Conservation (phyloP, 2,329 filamentous ascomycete species). For the Verticillium isaacii region DNA sequence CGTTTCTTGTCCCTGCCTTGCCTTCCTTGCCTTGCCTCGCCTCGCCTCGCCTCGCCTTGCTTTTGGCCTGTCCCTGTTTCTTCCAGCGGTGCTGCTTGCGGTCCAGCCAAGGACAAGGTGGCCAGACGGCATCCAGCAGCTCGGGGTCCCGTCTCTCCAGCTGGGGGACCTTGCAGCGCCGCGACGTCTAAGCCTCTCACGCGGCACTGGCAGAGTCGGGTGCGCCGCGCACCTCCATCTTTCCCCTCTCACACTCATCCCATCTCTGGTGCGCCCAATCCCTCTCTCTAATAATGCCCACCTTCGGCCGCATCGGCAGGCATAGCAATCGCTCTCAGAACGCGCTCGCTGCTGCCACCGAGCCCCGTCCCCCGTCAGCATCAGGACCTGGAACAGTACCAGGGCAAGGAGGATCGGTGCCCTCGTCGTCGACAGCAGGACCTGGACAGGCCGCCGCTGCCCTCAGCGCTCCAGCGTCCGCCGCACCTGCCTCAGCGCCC, state of each 20-base stretch:
- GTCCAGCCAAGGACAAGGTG: neutral
- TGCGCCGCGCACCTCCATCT: neutral
- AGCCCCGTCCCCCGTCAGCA: conserved; percentile 29
- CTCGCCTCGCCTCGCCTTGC: neutral
- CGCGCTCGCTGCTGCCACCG: conserved; percentile 33
- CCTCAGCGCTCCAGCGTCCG: conserved; percentile 6
- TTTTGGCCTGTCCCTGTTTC: neutral
- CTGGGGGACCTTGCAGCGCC: neutral
- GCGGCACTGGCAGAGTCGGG: neutral
- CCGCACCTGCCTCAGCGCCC: conserved; percentile 8
- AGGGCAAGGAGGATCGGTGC: neutral
- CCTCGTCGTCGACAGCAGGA: conserved; percentile 5
- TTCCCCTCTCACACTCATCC: neutral
- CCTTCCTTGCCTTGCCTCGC: neutral
- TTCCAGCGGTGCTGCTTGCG: neutral
- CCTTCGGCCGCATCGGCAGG: conserved; percentile 50
- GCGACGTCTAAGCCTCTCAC: neutral
- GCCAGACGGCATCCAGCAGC: neutral
- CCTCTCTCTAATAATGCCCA: conserved; percentile 37
- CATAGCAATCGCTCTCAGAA: conserved; percentile 55
- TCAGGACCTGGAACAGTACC: conserved; percentile 9
- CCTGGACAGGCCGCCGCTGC: neutral
- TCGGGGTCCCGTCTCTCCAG: neutral
- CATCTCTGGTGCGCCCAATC: neutral
- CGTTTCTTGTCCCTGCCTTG: neutral